Evolutionary conservation across 768 basidiomycete species (phyloP).

Genomic region (Hirschioporus abietinus): DNA sequence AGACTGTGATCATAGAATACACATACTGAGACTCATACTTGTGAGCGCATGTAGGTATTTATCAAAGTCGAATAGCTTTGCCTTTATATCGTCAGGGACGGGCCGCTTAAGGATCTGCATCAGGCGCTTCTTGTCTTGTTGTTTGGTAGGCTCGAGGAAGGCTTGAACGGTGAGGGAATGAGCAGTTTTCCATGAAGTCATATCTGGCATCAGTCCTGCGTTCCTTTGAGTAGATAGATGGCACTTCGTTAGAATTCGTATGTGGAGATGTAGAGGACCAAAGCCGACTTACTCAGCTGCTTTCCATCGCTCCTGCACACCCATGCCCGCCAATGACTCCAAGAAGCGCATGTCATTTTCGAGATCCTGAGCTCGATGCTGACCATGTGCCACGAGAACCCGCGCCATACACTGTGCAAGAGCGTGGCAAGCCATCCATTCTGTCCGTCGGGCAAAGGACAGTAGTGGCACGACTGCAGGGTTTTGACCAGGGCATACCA

Average conservation of each 20-base stretch:
- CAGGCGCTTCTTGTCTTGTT: slow-evolving; percentile 52
- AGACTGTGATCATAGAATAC: slow-evolving; percentile 7
- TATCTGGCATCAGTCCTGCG: slow-evolving; percentile 48
- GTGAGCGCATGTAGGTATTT: slow-evolving; percentile 70
- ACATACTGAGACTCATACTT: slow-evolving; percentile 76
- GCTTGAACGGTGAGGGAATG: slow-evolving; percentile 52
- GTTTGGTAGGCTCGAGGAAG: slow-evolving; percentile 52
- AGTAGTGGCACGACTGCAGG: slow-evolving; percentile 59
- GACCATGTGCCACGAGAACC: slow-evolving; percentile 50
- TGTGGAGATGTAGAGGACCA: not conserved
- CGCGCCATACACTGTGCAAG: slow-evolving; percentile 61
- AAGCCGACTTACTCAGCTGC: not conserved
- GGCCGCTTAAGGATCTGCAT: slow-evolving; percentile 47
- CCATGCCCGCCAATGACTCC: slow-evolving; percentile 62
- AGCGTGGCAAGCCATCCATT: slow-evolving; percentile 73
- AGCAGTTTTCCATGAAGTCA: slow-evolving; percentile 62
- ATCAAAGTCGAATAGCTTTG: slow-evolving; percentile 69
- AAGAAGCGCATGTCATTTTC: slow-evolving; percentile 51
- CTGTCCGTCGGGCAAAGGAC: slow-evolving; percentile 47
- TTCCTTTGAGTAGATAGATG: slow-evolving; percentile 20
- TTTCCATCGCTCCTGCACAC: slow-evolving; percentile 61
- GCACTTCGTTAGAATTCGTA: not conserved
- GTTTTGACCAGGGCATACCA: slow-evolving; percentile 74
- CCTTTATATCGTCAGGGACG: slow-evolving; percentile 41
- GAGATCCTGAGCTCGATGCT: slow-evolving; percentile 26